Percentiles rank a stretch among this genome's conserved stretches.
These are phyloP conservation scores for Macaranga tanarius DNA, from an alignment of 441 rosid species.

Conservation along the genomic window DNA sequence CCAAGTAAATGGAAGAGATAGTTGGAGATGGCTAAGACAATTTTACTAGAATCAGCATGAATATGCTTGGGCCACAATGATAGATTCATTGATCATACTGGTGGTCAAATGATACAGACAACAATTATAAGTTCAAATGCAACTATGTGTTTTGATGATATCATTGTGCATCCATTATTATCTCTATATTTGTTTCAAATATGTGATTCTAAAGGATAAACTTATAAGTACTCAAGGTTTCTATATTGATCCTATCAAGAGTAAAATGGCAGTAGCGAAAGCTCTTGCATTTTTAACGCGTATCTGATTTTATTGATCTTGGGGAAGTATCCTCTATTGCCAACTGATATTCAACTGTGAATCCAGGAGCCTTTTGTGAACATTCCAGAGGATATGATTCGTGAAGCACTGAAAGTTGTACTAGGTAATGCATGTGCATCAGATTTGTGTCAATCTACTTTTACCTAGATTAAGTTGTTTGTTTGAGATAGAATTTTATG, in stretches of 20 bases:
- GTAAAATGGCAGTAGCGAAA: not conserved
- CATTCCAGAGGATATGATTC: constrained; percentile 61
- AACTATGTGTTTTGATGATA: not conserved
- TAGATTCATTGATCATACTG: not conserved
- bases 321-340: constrained; percentile 4
- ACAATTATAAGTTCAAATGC: not conserved
- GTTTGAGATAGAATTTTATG: not conserved
- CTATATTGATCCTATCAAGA: not conserved
- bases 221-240: not conserved
- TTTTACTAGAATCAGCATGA: not conserved
- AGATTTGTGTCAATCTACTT: not conserved
- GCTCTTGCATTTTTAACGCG: not conserved
- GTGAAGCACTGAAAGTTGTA: constrained; percentile 72
- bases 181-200: constrained; percentile 5
- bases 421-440: constrained; percentile 53
- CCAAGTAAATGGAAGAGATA: not conserved
- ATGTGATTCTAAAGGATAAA: not conserved
- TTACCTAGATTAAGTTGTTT: not conserved
- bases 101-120: not conserved
- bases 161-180: not conserved
- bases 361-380: constrained; percentile 80
- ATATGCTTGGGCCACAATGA: constrained; percentile 12
- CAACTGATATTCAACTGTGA: constrained; percentile 16
- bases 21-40: constrained; percentile 1
- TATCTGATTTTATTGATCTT: not conserved